Base-by-base conservation (phyloP, 192 early-diverging fungal species). In the Mortierella claussenii region DNA sequence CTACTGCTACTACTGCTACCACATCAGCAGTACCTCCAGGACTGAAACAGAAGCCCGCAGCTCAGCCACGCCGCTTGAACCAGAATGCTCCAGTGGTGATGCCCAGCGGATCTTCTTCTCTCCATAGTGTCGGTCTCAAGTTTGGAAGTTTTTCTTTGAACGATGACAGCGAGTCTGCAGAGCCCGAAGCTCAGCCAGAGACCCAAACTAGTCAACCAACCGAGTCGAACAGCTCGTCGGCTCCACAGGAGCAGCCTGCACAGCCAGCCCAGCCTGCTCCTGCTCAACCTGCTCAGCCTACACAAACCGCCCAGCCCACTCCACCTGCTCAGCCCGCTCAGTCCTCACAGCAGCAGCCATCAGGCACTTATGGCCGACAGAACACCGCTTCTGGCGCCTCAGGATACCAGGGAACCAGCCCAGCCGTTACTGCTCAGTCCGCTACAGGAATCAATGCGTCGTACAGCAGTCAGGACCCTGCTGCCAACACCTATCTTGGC, bases 31-130 rank as follows among this genome's bases (percentile, higher is more conserved):
- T 74, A 43, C 78, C 81, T 54, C 79, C 86, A 49, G 83, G 75
- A 70, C 53, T 83, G 30, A 73, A 83, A 58, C 55, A 75, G 12
- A 86, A 82, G 47, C 34, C 81, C n/a, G 62, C 68, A n/a, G 18
- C 73, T 11, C 71, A 82, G 32, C 45, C 86, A 21, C 90, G 94
- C 66, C 91, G 92, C 69, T 83, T 96, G 67, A 92, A 92, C 55
- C 96, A 97, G 71, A 93, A 96, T 74, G 90, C 90, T 15, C 85
- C 95, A 40, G 93, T 96, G 13, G 94, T 96, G 20, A 94, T 97
- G 89, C 93, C 95, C 13, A 78, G 80, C 42, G 86, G 83, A 46
- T 84, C 78, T 46, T 76, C 90, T 6, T 73, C 86, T 33, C 59
- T 93, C 10, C 85, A 87, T 31, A 81, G 87, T 34, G 85, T 94